These are phyloP conservation scores for Melanomma pulvis-pyrius DNA, from an alignment of 495 filamentous ascomycete species.

Conservation along the genomic window DNA sequence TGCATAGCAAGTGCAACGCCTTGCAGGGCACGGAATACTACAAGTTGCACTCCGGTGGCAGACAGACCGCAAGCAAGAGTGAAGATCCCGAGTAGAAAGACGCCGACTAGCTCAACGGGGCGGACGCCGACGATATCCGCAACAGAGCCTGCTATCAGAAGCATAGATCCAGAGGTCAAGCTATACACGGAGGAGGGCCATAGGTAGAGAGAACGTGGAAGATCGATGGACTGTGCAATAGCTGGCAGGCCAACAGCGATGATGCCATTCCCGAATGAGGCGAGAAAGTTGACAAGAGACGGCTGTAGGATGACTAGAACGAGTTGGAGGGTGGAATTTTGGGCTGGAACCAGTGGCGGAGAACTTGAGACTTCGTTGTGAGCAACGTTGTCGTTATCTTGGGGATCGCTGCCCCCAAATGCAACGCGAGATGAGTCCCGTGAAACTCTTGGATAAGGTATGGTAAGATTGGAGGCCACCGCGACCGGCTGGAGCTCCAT, in stretches of 20 bases:
- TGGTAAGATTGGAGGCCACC: background rate
- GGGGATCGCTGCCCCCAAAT: background rate
- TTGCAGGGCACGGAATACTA: slow-evolving; percentile 55
- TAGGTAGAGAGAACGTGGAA: slow-evolving; percentile 18
- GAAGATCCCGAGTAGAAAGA: slow-evolving; percentile 50
- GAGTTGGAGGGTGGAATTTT: background rate
- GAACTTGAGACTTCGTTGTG: background rate
- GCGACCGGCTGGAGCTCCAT: background rate
- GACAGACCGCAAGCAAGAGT: slow-evolving; percentile 54
- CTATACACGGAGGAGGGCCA: slow-evolving; percentile 44
- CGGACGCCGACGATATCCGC: slow-evolving; percentile 56
- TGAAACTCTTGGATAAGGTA: background rate
- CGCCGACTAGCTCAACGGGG: slow-evolving; percentile 51
- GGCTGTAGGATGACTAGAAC: slow-evolving; percentile 21
- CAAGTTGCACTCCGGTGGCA: slow-evolving; percentile 51
- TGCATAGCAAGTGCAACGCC: slow-evolving; percentile 56
- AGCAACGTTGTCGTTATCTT: background rate
- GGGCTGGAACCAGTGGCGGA: background rate
- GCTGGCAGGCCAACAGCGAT: slow-evolving; percentile 26
- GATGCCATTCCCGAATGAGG: slow-evolving; percentile 20
- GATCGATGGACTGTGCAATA: slow-evolving; percentile 13
- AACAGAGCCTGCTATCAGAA: slow-evolving; percentile 55
- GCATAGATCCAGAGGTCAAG: slow-evolving; percentile 47
- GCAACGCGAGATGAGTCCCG: background rate
- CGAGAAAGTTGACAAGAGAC: slow-evolving; percentile 22